Conservation (phyloP, 2,329 filamentous ascomycete genomes). For the Leptographium flavum region DNA sequence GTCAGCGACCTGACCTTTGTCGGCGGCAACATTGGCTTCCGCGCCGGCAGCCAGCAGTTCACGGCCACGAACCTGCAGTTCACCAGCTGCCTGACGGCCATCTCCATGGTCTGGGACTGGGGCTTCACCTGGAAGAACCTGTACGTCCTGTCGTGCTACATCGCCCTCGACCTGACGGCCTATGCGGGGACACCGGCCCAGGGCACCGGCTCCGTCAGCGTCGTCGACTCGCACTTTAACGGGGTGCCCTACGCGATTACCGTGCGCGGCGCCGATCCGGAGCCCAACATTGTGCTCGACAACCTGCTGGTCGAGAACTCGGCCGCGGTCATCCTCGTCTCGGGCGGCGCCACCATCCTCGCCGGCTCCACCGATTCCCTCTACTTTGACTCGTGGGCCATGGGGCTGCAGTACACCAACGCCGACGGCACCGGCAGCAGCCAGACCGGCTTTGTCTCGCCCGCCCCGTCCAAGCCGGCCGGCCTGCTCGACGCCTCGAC, state of each 20-base stretch:
- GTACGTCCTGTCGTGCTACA: neutral
- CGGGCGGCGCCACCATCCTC: conserved; percentile 30
- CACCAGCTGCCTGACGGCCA: conserved; percentile 47
- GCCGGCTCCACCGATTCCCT: conserved; percentile 26
- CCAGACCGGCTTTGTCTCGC: conserved; percentile 31
- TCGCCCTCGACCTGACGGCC: conserved; percentile 26
- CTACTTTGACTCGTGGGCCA: conserved; percentile 40
- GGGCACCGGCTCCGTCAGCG: conserved; percentile 55
- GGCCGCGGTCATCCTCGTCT: conserved; percentile 25
- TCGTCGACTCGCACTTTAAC: conserved; percentile 58
- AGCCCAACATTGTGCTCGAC: conserved; percentile 27
- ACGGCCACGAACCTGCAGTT: conserved; percentile 54
- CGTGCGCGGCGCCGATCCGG: conserved; percentile 28
- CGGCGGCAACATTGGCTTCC: conserved; percentile 44
- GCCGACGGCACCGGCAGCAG: conserved; percentile 15
- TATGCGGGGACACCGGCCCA: conserved; percentile 16
- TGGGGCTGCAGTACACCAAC: conserved; percentile 46
- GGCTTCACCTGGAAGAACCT: conserved; percentile 51
- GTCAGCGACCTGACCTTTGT: conserved; percentile 55
- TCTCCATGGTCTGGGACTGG: conserved; percentile 64
- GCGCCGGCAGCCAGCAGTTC: conserved; percentile 52
- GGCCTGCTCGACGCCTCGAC: conserved; percentile 33
- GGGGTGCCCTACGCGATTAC: conserved; percentile 55
- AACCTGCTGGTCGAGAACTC: conserved; percentile 29
- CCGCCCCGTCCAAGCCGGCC: conserved; percentile 31